Conservation (phyloP, 1,139 yeast species). For the Barnettozyma hawaiiensis region DNA sequence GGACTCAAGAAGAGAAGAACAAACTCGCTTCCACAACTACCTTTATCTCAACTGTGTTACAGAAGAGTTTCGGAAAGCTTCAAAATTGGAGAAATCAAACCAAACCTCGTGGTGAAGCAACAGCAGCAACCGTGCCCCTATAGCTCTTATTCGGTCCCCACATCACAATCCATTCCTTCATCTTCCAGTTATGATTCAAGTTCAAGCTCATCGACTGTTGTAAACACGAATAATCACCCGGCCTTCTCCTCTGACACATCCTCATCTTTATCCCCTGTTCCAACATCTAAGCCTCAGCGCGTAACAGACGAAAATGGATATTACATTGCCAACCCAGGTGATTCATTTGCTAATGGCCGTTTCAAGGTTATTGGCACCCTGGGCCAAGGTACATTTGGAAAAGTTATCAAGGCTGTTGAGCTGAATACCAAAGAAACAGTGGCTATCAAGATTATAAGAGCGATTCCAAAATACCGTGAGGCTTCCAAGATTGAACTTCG, state of each 20-base stretch:
- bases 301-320: conserved; percentile 74
- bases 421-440: conserved; percentile 51
- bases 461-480: conserved; percentile 72
- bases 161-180: conserved; percentile 4
- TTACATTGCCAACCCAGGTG: conserved; percentile 59
- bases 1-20: conserved; percentile 51
- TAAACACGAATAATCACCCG: not conserved
- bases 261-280: conserved; percentile 21
- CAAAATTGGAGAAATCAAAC: conserved; percentile 36
- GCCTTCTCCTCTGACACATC: conserved; percentile 7
- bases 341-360: conserved; percentile 60
- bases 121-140: conserved; percentile 6
- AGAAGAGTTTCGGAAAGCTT: conserved; percentile 27
- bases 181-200: conserved; percentile 10
- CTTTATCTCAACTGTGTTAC: conserved; percentile 39
- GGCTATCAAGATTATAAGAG: conserved; percentile 86
- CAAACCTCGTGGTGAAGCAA: conserved; percentile 27
- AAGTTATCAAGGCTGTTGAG: conserved; percentile 75
- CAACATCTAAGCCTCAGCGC: conserved; percentile 8
- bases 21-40: conserved; percentile 66
- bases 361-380: conserved; percentile 60
- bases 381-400: conserved; percentile 98
- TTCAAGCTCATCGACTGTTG: conserved; percentile 20
- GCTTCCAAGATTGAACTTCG: conserved; percentile 83
- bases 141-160: conserved; percentile 8